A percentile compares a stretch with the other conserved stretches of the same genome.
phyloP scores from a whole-genome alignment of 2,329 filamentous ascomycete genomes.

The Fusarium albosuccineum region DNA sequence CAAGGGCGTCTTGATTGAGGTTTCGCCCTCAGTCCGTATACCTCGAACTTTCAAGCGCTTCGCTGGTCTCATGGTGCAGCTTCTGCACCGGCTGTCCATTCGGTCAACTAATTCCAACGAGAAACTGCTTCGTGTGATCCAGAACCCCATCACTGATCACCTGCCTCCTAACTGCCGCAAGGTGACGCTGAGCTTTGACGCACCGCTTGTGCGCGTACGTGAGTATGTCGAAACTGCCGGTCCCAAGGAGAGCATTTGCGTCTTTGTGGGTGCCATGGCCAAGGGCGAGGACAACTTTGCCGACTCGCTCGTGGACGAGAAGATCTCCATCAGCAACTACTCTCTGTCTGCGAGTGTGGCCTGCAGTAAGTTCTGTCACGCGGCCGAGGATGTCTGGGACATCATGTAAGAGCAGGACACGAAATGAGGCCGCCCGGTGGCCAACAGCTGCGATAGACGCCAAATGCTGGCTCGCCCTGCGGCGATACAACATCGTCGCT shows the following conservation, averaged over 20 bases:
- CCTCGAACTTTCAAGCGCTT: conserved; percentile 99
- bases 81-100: conserved; percentile 95
- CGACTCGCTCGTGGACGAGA: conserved; percentile 93
- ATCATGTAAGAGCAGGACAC: conserved; percentile 73
- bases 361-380: conserved; percentile 99
- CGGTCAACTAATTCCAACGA: conserved; percentile 97
- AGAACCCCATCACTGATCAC: conserved; percentile 97
- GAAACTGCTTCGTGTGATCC: conserved; percentile 96
- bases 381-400: conserved; percentile 95
- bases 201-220: conserved; percentile 85
- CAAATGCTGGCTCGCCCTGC: conserved; percentile 55
- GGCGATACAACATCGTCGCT: conserved; percentile 81
- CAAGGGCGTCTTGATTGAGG: conserved; percentile 96
- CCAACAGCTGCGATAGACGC: conserved; percentile 39
- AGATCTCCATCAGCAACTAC: conserved; percentile 98
- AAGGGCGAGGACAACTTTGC: conserved; percentile 97
- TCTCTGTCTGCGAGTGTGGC: conserved; percentile 97
- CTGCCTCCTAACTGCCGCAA: conserved; percentile 97
- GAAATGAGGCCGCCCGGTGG: conserved; percentile 26
- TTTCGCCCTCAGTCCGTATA: conserved; percentile 97
- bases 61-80: conserved; percentile 97
- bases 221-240: conserved; percentile 88
- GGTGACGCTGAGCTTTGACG: conserved; percentile 95
- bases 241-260: conserved; percentile 92
- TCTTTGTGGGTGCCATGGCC: conserved; percentile 98